A percentile compares a stretch with the other conserved stretches of the same genome.
These are phyloP conservation scores for Galium porrigens DNA, from an alignment of 305 asterid species.

Conservation along the genomic window DNA sequence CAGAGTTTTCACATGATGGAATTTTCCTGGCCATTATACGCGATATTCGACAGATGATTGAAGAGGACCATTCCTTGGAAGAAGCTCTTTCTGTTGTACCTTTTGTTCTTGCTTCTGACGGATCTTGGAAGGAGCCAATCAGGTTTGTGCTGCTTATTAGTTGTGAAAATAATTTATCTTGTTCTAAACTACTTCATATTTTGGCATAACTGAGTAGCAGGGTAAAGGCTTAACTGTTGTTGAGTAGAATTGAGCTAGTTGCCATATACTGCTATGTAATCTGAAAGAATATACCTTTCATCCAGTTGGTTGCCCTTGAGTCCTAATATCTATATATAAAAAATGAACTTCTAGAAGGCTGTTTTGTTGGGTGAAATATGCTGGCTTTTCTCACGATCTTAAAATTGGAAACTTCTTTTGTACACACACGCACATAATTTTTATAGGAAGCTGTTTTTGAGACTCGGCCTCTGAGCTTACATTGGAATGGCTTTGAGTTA, in stretches of 20 bases:
- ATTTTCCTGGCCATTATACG: constrained; percentile 40
- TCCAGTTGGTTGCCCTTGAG: not conserved
- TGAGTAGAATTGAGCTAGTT: not conserved
- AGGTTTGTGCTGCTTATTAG: constrained; percentile 33
- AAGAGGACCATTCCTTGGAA: constrained; percentile 53
- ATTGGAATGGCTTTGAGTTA: not conserved
- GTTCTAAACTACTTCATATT: not conserved
- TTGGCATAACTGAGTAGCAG: not conserved
- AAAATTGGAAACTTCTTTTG: not conserved
- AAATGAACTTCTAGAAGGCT: not conserved
- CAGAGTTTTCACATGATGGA: constrained; percentile 45
- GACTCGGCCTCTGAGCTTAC: not conserved
- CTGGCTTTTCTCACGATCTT: not conserved
- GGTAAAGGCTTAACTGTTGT: constrained; percentile 1
- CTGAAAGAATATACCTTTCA: not conserved
- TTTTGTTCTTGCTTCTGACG: constrained; percentile 61
- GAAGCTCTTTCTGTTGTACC: constrained; percentile 44
- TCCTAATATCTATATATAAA: not conserved
- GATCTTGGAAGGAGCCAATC: constrained; percentile 80
- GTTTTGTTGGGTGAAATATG: not conserved
- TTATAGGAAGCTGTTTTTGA: not conserved
- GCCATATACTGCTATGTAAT: not conserved
- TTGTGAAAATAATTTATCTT: not conserved
- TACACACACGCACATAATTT: not conserved
- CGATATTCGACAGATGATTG: constrained; percentile 50